Evolutionary conservation across 2,329 filamentous ascomycete species (phyloP), one percentile per base, ranked within the genome.

Genomic region (Zopfia rhizophila): DNA sequence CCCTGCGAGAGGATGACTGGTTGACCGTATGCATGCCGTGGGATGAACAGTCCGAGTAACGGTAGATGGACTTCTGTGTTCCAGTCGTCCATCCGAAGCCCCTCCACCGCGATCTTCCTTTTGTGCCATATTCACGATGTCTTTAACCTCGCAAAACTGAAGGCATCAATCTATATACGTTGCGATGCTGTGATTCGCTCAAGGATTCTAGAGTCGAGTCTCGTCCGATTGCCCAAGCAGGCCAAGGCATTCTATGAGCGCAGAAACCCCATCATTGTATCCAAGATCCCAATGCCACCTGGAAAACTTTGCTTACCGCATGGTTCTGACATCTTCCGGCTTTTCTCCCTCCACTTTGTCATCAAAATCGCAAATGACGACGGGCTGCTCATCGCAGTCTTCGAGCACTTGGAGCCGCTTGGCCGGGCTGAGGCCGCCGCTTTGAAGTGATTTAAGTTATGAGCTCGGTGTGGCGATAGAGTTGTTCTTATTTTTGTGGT

Each of bases 11-110:
- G n/a, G n/a, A n/a, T n/a, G n/a, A n/a, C n/a, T n/a, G n/a, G n/a
- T n/a, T n/a, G n/a, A n/a, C n/a, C n/a, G n/a, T n/a, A n/a, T n/a
- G n/a, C n/a, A n/a, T n/a, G n/a, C n/a, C n/a, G n/a, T n/a, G n/a
- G n/a, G n/a, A n/a, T n/a, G n/a, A n/a, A n/a, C n/a, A 60, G 51
- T 42, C 59, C 53, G 44, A 63, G 44, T 28, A 60, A 53, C 29
- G 46, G 50, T 28, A 54, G 40, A 42, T 61, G 48, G 35, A 59
- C 55, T 32, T 59, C 42, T 18, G 58, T 37, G 32, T 63, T 60
- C 52, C 55, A 63, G 7, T 60, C 52, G 29, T 60, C 53, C 43
- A n/a, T 63, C 55, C 24, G 48, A 54, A 12, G 37, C 48, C 14
- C 59, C 57, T 38, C 46, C 35, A 11, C 51, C 48, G 39, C 28